Evolutionary conservation across 2,329 filamentous ascomycete genomes (phyloP), one percentile per base, ranked within the genome.

Genomic region (Aspergillus sp.): DNA sequence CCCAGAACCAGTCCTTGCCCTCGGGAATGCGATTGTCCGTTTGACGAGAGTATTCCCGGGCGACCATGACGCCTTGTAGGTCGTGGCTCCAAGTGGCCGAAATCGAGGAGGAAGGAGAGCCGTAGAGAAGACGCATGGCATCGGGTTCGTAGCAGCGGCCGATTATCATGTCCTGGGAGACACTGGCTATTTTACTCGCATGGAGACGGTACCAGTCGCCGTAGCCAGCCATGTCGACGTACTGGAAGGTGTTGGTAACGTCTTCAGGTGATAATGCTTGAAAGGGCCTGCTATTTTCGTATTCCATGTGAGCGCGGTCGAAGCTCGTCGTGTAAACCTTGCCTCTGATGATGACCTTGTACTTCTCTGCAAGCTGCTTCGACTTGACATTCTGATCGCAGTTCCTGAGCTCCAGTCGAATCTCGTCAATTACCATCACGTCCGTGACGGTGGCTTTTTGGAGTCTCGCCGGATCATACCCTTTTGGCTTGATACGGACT

Each of bases 1-100:
- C 77, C 73, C 76, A 80, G 58, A 75, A 79, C 78, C 78, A 82
- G 0, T 64, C 61, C 28, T 72, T 68, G 9, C 65, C 69, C 1
- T 56, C 44, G 0, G 63, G 56, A 29, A 81, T 77, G 2, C 78
- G 75, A 1, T 64, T 50, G 48, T 82, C 76, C 10, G 70, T 63
- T 8, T 65, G 51, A 0, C 60, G 55, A 1, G 75, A 72, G 54
- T 71, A 80, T 1, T 58, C 53, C 2, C 79, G 71, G 1, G 70
- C 76, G n/a, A 67, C 62, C 0, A 69, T 42, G 1, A 78, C 61
- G 2, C 72, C 70, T 8, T 63, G 55, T 0, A 76, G 54, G n/a
- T 80, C 79, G 7, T 65, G 60, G 8, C 66, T 64, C 1, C 79
- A 58, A 19, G 19, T 19, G 19, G 19, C 19, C 19, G 19, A 19